Evolutionary conservation across 2,329 filamentous ascomycete species (phyloP).

Genomic region (Aspergillus puulaauensis): DNA sequence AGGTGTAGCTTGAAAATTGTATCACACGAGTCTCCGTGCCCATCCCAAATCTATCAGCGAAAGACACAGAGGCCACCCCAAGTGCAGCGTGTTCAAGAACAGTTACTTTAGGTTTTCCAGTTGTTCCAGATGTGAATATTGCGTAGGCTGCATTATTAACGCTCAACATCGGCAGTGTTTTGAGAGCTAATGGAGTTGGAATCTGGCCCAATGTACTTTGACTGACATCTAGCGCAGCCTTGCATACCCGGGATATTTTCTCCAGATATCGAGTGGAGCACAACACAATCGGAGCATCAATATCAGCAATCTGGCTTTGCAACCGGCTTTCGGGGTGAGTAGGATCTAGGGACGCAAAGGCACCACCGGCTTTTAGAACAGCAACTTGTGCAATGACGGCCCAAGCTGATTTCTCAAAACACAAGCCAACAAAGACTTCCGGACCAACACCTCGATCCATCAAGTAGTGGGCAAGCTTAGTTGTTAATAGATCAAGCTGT

Average conservation of each 20-base stretch:
- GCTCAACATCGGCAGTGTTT: conserved; percentile 15
- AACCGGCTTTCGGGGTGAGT: conserved; percentile 39
- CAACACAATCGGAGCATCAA: conserved; percentile 34
- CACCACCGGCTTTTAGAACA: conserved; percentile 43
- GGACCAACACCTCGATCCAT: conserved; percentile 39
- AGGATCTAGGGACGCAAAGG: conserved; percentile 44
- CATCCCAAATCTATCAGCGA: conserved; percentile 54
- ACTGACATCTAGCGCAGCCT: conserved; percentile 29
- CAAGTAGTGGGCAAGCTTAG: conserved; percentile 36
- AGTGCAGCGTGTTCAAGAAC: conserved; percentile 62
- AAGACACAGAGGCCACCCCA: conserved; percentile 54
- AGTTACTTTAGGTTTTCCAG: conserved; percentile 59
- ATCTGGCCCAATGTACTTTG: conserved; percentile 28
- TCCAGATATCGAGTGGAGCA: conserved; percentile 31
- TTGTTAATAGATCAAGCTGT: conserved; percentile 40
- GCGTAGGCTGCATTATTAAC: conserved; percentile 53
- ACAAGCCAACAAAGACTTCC: conserved; percentile 39
- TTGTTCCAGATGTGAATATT: conserved; percentile 60
- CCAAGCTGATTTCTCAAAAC: conserved; percentile 47
- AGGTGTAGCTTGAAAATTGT: conserved; percentile 58
- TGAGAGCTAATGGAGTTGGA: conserved; percentile 18
- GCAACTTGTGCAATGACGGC: conserved; percentile 42
- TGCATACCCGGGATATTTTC: conserved; percentile 30
- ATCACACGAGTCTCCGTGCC: conserved; percentile 56
- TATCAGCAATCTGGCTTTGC: conserved; percentile 34